Evolutionary conservation across 352 stramenopile species (phyloP).

Genomic region (Pythium aristosporum): DNA sequence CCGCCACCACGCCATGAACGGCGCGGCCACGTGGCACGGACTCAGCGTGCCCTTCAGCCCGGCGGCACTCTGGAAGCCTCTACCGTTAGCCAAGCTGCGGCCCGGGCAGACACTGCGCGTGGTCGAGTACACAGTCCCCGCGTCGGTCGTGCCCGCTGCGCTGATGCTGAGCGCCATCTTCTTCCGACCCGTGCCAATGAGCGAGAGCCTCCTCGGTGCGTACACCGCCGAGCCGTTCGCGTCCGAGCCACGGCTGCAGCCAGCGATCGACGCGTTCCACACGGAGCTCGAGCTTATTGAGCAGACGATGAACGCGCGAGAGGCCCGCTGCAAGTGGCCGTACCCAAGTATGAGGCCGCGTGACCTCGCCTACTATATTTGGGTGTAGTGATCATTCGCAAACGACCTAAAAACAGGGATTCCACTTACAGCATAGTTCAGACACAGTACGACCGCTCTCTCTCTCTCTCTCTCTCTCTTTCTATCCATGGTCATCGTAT

Average conservation of each 20-base stretch:
- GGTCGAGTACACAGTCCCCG: too few species aligned
- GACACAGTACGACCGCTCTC: too few species aligned
- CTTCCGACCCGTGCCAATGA: conserved; percentile 1
- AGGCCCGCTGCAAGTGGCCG: conserved; percentile 8
- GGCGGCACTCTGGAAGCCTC: conserved; percentile 14
- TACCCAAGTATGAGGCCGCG: conserved; percentile 6
- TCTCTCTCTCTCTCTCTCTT: too few species aligned
- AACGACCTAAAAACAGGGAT: too few species aligned
- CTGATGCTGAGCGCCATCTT: not conserved
- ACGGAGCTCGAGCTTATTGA: conserved; percentile 14
- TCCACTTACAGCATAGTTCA: not conserved
- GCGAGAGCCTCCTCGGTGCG: conserved; percentile 5
- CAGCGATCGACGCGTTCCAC: conserved; percentile 11
- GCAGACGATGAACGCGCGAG: conserved; percentile 1
- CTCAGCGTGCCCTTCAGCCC: conserved; percentile 15
- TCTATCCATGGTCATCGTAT: not conserved
- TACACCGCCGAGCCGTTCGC: conserved; percentile 16
- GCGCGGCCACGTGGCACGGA: conserved; percentile 15
- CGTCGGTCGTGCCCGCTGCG: not conserved
- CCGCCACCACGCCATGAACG: conserved; percentile 29
- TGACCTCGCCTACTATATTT: conserved; percentile 11
- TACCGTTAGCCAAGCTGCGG: conserved; percentile 17
- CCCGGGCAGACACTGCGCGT: not conserved
- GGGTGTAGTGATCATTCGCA: not conserved
- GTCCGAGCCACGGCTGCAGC: conserved; percentile 4